Percentiles rank a stretch among this genome's conserved stretches.
Conservation (phyloP, 768 basidiomycete species). For the Amanita rubescens region DNA sequence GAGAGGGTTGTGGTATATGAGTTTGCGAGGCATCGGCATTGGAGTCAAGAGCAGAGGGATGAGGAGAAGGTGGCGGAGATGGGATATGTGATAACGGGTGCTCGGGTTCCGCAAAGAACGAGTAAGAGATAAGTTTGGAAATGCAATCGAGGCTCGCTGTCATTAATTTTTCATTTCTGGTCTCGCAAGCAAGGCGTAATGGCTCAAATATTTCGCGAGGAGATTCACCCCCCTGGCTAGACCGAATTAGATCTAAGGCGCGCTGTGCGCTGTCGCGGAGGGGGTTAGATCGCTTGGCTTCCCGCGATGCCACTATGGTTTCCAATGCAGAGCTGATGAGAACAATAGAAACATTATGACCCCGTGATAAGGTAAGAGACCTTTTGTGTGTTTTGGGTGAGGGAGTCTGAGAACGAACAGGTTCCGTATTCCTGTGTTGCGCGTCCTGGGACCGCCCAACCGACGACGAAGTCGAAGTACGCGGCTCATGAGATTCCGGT, state of each 20-base stretch:
- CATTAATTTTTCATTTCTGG: conserved; percentile 87
- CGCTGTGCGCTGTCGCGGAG: conserved; percentile 77
- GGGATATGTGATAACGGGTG: conserved; percentile 33
- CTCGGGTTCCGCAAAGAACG: conserved; percentile 79
- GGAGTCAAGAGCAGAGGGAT: conserved; percentile 32
- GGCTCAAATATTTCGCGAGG: conserved; percentile 93
- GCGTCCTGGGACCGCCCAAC: neutral
- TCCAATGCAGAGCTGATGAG: conserved; percentile 82
- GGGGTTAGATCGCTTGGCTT: conserved; percentile 76
- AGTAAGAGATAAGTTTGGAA: conserved; percentile 94
- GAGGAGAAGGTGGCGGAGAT: conserved; percentile 77
- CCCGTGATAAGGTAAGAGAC: conserved; percentile 58
- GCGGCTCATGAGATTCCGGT: neutral
- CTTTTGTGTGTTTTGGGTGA: conserved; percentile 33
- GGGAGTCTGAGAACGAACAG: conserved; percentile 10
- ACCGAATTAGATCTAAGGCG: conserved; percentile 76
- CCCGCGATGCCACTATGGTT: conserved; percentile 78
- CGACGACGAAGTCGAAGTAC: neutral
- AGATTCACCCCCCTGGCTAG: conserved; percentile 63
- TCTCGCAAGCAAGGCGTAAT: conserved; percentile 94
- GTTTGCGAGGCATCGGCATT: conserved; percentile 39
- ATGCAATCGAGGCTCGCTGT: conserved; percentile 97
- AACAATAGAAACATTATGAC: conserved; percentile 69
- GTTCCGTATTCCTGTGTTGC: conserved; percentile 9
- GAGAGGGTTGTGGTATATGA: conserved; percentile 52